Evolutionary conservation across 768 basidiomycete genomes (phyloP).

Genomic region (Tylopilus balloui): DNA sequence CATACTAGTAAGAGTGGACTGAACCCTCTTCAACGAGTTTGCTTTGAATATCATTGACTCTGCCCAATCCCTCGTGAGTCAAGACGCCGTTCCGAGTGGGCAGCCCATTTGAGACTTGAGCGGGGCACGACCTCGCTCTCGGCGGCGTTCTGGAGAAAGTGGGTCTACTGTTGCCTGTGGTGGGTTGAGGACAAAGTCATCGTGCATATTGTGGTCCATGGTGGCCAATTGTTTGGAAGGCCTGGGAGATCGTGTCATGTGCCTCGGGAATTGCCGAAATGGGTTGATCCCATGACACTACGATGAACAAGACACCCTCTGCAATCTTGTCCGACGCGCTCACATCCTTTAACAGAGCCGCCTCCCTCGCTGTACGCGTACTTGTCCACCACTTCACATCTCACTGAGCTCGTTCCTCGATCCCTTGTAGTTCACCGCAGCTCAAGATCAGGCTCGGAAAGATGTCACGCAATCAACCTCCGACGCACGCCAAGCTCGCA

Average conservation of each 20-base stretch:
- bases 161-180: constrained; percentile 28
- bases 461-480: constrained; percentile 47
- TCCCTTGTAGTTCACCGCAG: constrained; percentile 46
- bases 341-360: constrained; percentile 37
- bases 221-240: constrained; percentile 26
- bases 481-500: constrained; percentile 44
- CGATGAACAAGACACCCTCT: constrained; percentile 34
- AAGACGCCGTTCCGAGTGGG: neutral
- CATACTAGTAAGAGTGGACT: constrained; percentile 17
- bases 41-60: constrained; percentile 18
- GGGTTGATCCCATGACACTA: constrained; percentile 10
- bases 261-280: constrained; percentile 23
- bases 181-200: constrained; percentile 31
- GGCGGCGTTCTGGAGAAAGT: constrained; percentile 14
- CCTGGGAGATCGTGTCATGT: constrained; percentile 15
- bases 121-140: neutral
- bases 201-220: constrained; percentile 31
- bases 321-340: constrained; percentile 40
- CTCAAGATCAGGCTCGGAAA: constrained; percentile 51
- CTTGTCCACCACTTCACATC: neutral
- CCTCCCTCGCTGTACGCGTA: constrained; percentile 37
- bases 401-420: constrained; percentile 1
- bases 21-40: constrained; percentile 19
- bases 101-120: constrained; percentile 29
- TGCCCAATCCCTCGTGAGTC: constrained; percentile 11